Conservation (phyloP, 2,329 filamentous ascomycete genomes). For the Bipolaris victoriae region DNA sequence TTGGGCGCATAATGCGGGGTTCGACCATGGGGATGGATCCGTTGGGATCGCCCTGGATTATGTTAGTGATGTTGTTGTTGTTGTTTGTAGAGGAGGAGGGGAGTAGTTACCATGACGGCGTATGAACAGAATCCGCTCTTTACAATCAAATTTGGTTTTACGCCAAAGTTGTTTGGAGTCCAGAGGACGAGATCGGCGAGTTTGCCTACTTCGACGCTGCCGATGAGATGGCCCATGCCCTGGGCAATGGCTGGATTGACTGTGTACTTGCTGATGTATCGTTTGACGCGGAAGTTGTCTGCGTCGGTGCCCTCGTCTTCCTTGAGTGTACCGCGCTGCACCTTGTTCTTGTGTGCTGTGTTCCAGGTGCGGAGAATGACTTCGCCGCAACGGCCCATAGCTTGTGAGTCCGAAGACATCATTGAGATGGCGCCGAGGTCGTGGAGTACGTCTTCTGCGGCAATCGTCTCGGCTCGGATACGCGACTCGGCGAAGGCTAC, state of each 20-base stretch:
- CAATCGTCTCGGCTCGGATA: slow-evolving; percentile 94
- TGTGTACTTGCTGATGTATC: slow-evolving; percentile 95
- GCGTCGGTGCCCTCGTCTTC: slow-evolving; percentile 81
- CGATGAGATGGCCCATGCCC: slow-evolving; percentile 85
- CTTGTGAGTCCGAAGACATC: slow-evolving; percentile 95
- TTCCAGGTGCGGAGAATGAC: slow-evolving; percentile 95
- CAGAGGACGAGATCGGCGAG: slow-evolving; percentile 88
- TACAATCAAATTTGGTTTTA: slow-evolving; percentile 79
- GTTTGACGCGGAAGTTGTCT: slow-evolving; percentile 90
- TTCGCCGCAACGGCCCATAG: slow-evolving; percentile 95
- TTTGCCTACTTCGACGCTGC: slow-evolving; percentile 87
- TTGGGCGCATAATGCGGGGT: slow-evolving; percentile 80
- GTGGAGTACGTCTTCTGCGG: slow-evolving; percentile 93
- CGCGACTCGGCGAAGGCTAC: slow-evolving; percentile 93
- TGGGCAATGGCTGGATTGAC: slow-evolving; percentile 92
- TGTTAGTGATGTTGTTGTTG: not conserved
- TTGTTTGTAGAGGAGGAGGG: too few species aligned
- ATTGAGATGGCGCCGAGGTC: slow-evolving; percentile 95
- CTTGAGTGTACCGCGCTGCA: slow-evolving; percentile 75
- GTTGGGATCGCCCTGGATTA: slow-evolving; percentile 55
- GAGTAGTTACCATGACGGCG: slow-evolving; percentile 74
- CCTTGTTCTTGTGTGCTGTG: slow-evolving; percentile 95
- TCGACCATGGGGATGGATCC: slow-evolving; percentile 80
- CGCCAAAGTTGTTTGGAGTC: slow-evolving; percentile 84
- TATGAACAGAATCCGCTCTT: slow-evolving; percentile 88